Evolutionary conservation across 2,329 filamentous ascomycete genomes (phyloP).

Genomic region (Setomelanomma holmii): DNA sequence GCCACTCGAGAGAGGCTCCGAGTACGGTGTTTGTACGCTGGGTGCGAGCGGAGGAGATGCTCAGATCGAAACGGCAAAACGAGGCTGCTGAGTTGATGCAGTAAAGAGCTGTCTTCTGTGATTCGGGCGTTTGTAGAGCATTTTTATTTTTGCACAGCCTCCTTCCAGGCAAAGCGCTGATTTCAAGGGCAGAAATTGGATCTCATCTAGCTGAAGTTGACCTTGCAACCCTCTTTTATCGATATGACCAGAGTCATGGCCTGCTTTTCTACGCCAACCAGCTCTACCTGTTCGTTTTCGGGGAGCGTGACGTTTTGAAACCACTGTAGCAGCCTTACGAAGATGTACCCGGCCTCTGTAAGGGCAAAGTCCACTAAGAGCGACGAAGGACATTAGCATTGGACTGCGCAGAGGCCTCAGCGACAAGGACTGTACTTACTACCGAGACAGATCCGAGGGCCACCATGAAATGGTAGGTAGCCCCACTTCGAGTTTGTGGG

Average conservation of each 20-base stretch:
- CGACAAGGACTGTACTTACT: constrained; percentile 19
- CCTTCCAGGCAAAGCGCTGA: no score
- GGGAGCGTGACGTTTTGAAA: constrained; percentile 27
- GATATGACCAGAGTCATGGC: constrained; percentile 26
- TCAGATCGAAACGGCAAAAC: no score
- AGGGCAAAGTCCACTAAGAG: constrained; percentile 32
- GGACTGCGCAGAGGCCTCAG: neutral
- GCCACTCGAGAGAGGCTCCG: no score
- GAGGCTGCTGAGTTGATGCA: no score
- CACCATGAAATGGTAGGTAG: constrained; percentile 31
- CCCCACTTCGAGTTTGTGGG: constrained; percentile 24
- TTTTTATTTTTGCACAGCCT: no score
- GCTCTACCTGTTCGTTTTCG: constrained; percentile 15
- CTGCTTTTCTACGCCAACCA: constrained; percentile 29
- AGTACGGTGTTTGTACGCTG: no score
- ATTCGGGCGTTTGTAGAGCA: no score
- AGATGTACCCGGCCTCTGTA: constrained; percentile 24
- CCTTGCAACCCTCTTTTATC: constrained; percentile 31
- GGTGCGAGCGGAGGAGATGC: no score
- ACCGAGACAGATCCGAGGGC: constrained; percentile 26
- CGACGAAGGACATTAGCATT: neutral
- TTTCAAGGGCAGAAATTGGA: no score
- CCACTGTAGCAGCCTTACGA: constrained; percentile 21
- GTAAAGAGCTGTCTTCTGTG: no score
- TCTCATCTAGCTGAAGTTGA: constrained; percentile 16